Conservation (phyloP, 257 asterid genomes). For the Ilex asprella region DNA sequence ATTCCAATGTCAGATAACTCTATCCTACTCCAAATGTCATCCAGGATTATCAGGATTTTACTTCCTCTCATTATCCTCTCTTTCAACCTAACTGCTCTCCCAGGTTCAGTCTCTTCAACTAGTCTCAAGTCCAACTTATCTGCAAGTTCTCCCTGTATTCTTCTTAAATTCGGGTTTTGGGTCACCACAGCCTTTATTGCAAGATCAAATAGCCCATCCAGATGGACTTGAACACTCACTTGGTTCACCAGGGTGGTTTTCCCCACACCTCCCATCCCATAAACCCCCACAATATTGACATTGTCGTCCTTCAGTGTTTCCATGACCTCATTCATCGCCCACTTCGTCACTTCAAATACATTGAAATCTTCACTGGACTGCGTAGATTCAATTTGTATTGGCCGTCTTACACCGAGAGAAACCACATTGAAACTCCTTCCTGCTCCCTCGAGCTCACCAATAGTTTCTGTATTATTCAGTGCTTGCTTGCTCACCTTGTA, state of each 20-base stretch:
- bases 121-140: conserved; percentile 10
- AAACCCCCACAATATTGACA: background rate
- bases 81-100: background rate
- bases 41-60: conserved; percentile 23
- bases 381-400: background rate
- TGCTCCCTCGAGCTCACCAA: background rate
- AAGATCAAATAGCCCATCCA: background rate
- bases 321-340: background rate
- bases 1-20: conserved; percentile 19
- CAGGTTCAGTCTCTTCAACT: background rate
- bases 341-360: background rate
- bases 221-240: background rate
- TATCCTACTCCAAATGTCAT: conserved; percentile 25
- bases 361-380: background rate
- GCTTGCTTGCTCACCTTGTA: background rate
- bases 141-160: conserved; percentile 10
- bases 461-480: background rate
- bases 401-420: background rate
- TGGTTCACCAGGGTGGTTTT: background rate
- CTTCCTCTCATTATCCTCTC: background rate
- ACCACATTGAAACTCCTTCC: background rate
- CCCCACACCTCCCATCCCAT: background rate
- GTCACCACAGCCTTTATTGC: conserved; percentile 1
- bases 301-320: background rate
- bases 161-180: conserved; percentile 5